A percentile compares a stretch with the other conserved stretches of the same genome.
Conservation (phyloP, 352 stramenopile species). For the Globisporangium spiculum region DNA sequence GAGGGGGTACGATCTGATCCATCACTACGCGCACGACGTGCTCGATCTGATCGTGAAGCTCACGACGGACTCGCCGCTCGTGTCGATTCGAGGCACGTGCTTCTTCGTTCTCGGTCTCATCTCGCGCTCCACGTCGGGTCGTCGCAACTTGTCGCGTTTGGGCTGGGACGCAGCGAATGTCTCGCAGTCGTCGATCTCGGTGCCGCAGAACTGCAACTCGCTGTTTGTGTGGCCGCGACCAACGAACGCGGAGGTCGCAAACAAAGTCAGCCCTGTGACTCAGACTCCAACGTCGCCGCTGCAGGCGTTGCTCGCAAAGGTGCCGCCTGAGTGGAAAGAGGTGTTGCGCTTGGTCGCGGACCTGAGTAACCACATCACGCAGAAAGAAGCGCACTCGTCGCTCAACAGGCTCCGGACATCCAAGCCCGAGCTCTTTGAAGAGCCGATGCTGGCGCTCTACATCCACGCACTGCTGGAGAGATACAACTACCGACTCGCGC, state of each 20-base stretch:
- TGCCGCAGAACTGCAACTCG: slow-evolving; percentile 76
- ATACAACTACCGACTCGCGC: slow-evolving; percentile 82
- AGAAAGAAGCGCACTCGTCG: slow-evolving; percentile 85
- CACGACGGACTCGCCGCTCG: slow-evolving; percentile 72
- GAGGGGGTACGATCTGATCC: slow-evolving; percentile 77
- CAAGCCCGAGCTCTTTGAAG: slow-evolving; percentile 79
- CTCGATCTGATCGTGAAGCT: slow-evolving; percentile 87
- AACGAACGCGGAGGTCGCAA: slow-evolving; percentile 16
- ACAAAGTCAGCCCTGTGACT: slow-evolving; percentile 43
- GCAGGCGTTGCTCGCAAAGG: slow-evolving; percentile 64
- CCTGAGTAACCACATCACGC: slow-evolving; percentile 87
- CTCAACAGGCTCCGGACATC: slow-evolving; percentile 77
- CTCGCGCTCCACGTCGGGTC: slow-evolving; percentile 56
- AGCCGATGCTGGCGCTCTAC: slow-evolving; percentile 78
- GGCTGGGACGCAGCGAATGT: slow-evolving; percentile 79
- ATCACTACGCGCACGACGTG: slow-evolving; percentile 77
- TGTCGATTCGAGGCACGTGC: slow-evolving; percentile 84
- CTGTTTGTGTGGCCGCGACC: slow-evolving; percentile 77
- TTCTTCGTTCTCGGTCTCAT: slow-evolving; percentile 85
- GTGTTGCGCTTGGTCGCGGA: slow-evolving; percentile 75
- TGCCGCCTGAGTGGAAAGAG: slow-evolving; percentile 75
- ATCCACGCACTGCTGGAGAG: slow-evolving; percentile 80
- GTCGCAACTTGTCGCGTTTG: slow-evolving; percentile 61
- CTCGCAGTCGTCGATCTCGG: slow-evolving; percentile 68
- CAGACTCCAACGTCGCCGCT: slow-evolving; percentile 58